These are phyloP conservation scores for Fragilaria radians DNA, from an alignment of 108 stramenopile species.

Conservation along the genomic window DNA sequence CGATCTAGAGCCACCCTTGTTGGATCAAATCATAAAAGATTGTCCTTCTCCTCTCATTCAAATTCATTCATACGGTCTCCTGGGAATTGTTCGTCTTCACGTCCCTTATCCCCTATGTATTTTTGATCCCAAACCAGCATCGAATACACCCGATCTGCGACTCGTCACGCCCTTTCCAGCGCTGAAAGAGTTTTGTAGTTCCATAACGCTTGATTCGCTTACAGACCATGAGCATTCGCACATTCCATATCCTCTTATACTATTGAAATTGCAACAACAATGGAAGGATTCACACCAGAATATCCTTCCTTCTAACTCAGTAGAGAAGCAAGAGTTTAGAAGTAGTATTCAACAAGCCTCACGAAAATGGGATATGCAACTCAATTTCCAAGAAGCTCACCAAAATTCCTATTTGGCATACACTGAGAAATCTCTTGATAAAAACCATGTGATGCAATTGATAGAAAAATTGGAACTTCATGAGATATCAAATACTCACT, in stretches of 20 bases:
- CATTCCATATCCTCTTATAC: conserved; percentile 80
- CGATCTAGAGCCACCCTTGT: conserved; percentile 64
- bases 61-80: conserved; percentile 80
- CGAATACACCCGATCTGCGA: conserved; percentile 62
- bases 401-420: conserved; percentile 80
- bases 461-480: conserved; percentile 10
- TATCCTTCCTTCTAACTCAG: conserved; percentile 39
- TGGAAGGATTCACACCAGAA: conserved; percentile 35
- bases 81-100: conserved; percentile 82
- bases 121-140: conserved; percentile 68
- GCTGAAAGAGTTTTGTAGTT: conserved; percentile 19
- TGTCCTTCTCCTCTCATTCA: conserved; percentile 72
- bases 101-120: conserved; percentile 34
- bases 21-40: conserved; percentile 44
- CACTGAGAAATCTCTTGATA: conserved; percentile 36
- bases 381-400: conserved; percentile 86
- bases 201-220: conserved; percentile 32
- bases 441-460: conserved; percentile 36
- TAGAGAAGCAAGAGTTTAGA: conserved; percentile 82
- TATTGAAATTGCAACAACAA: conserved; percentile 41
- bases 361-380: conserved; percentile 53
- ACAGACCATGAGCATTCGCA: conserved; percentile 66
- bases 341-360: conserved; percentile 38
- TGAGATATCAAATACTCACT: neutral
- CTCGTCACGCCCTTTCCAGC: conserved; percentile 44